Base-by-base conservation (phyloP, 2,329 filamentous ascomycete species). In the Cadophora sp. region DNA sequence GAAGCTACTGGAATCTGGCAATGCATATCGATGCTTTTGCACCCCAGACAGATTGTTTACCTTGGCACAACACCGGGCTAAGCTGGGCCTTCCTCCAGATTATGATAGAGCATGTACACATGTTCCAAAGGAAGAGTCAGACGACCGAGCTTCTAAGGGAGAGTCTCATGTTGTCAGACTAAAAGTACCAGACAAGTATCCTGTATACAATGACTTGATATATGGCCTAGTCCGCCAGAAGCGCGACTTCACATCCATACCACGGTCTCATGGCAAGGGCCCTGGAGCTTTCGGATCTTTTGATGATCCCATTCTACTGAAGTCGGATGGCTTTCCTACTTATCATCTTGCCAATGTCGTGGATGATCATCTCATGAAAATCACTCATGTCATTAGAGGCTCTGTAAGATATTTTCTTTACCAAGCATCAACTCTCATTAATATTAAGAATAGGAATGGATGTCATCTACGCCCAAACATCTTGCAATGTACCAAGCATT, bases 311-410 rank as follows among this genome's bases (percentile, higher is more conserved):
- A 92, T 99, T 69, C 83, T 99, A 50, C 83, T 97, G 69, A 99
- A 99, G 79, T 91, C 90, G 0, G 96, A 99, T 77, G 94, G 94
- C 0, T 92, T 92, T 72, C 96, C 96, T 0, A 99, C 97, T 0
- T 99, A 99, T 77, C 96, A 99, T 79, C 90, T 99, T 69, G 96
- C 96, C 4, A 99, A 98, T 76, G 95, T 99, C 9, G 91, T 99
- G 4, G 96, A 99, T 77, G 96, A 99, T 76, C 93, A 97, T 79
- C 84, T 91, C 69, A 99, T 99, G 96, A 83, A 92, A 68, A 97
- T 99, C 73, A 97, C 94, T 0, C 95, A 98, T 79, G 96, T 99
- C 16, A 92, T 99, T 68, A 90, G 96, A 51, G 96, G 95, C 64
- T 91, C 91, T 29, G 90, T 92, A 80, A 75, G 86, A 79, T 26